These are phyloP conservation scores for Emydomyces testavorans DNA, from an alignment of 2,329 filamentous ascomycete species.

Conservation along the genomic window DNA sequence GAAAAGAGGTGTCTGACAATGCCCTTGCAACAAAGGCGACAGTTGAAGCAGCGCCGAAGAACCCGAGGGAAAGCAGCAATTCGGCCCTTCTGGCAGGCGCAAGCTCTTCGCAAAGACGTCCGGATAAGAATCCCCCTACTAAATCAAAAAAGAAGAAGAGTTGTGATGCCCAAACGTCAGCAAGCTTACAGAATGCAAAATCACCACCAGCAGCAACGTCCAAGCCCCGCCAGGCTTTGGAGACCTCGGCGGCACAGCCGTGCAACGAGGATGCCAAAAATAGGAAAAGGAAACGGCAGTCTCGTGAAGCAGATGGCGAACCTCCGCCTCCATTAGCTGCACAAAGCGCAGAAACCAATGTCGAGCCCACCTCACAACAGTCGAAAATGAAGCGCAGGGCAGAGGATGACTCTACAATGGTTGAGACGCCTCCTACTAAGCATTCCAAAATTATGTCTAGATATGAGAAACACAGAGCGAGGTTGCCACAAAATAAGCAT, in stretches of 20 bases:
- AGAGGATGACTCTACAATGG: constrained; percentile 27
- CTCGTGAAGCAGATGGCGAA: constrained; percentile 18
- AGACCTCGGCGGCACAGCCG: background rate
- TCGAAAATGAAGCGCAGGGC: constrained; percentile 10
- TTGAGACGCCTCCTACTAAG: constrained; percentile 24
- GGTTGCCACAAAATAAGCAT: no score
- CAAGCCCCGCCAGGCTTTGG: background rate
- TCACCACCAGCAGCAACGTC: background rate
- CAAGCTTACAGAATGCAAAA: background rate
- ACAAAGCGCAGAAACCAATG: constrained; percentile 11
- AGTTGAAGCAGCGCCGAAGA: background rate
- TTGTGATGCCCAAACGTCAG: constrained; percentile 6
- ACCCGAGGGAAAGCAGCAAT: constrained; percentile 11
- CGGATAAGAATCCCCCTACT: background rate
- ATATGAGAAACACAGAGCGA: constrained; percentile 19
- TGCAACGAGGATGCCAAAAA: background rate
- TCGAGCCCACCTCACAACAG: background rate
- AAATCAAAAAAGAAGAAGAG: constrained; percentile 21
- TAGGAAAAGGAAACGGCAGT: constrained; percentile 12
- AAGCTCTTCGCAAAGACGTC: background rate
- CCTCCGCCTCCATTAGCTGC: constrained; percentile 28
- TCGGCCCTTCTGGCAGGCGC: constrained; percentile 12
- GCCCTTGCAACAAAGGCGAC: background rate
- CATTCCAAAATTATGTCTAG: constrained; percentile 23
- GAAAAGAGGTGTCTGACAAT: background rate